phyloP scores from a whole-genome alignment of 2,329 filamentous ascomycete species.

The Pseudomassariella vexata region DNA sequence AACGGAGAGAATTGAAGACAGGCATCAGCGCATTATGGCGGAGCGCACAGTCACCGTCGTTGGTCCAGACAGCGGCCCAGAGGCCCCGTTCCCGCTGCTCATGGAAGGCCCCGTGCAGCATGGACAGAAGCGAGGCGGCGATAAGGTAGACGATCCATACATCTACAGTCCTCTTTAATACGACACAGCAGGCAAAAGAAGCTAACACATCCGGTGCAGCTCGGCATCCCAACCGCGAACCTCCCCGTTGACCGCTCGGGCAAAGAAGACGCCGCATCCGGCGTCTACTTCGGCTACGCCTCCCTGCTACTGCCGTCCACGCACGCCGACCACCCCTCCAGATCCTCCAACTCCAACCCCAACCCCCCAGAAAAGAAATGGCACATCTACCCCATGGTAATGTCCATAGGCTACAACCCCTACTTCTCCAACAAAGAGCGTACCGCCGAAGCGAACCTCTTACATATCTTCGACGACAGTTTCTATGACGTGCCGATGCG shows the following conservation, averaged over 20 bases:
- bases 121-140: neutral
- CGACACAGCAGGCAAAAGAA: neutral
- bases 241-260: slow-evolving; percentile 64
- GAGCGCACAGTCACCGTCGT: slow-evolving; percentile 65
- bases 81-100: slow-evolving; percentile 72
- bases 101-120: slow-evolving; percentile 78
- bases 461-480: slow-evolving; percentile 70
- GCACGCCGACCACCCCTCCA: slow-evolving; percentile 36
- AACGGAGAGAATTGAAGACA: too few species aligned
- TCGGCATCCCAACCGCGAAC: slow-evolving; percentile 96
- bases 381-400: slow-evolving; percentile 74
- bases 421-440: slow-evolving; percentile 91
- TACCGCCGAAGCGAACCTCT: slow-evolving; percentile 84
- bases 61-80: slow-evolving; percentile 68
- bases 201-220: slow-evolving; percentile 39
- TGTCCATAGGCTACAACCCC: slow-evolving; percentile 95
- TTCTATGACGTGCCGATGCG: slow-evolving; percentile 83
- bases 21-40: slow-evolving; percentile 6
- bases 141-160: neutral
- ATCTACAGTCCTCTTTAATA: slow-evolving; percentile 1
- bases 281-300: slow-evolving; percentile 93
- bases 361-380: slow-evolving; percentile 2
- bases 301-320: slow-evolving; percentile 55
- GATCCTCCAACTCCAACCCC: slow-evolving; percentile 18
- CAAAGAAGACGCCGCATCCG: slow-evolving; percentile 56